Base-by-base conservation (phyloP, 345 rosid species). In the Ricinus communis region DNA sequence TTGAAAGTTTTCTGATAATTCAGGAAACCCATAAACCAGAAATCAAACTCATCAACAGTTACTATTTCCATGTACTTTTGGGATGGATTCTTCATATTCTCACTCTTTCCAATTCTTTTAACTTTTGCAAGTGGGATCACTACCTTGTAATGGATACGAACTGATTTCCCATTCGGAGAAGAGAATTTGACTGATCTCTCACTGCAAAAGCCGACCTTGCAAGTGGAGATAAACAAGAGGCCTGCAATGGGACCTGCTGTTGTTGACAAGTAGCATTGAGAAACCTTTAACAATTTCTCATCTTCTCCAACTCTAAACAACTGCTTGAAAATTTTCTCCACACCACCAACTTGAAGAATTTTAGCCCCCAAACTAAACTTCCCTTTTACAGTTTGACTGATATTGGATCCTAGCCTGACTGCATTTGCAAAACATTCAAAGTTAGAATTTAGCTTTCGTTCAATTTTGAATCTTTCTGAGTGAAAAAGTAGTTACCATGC, bases 241-340 rank as follows among this genome's bases (percentile, higher is more conserved):
- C 87, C 90, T 2, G 82, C 85, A 28, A 84, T 80, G 0, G 85
- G 90, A 47, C 90, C 90, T 2, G 76, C 66, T 40, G 86, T 70
- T 12, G 87, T 86, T 41, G 85, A 84, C 54, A 84, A 36, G 68
- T 83, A 84, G 66, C 90, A 84, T 36, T 82, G 90, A 13, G 70
- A 78, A 25, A 77, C 87, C 74, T 75, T 84, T 53, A 82, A 36
- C 71, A 86, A 78, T 61, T 70, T 84, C 59, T 86, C 87, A 8
- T 71, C 85, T 59, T 79, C 84, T 27, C 53, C 18, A 18, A 79
- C 80, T 50, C 28, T 72, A 70, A 84, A 86, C 1, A 82, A 64
- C 50, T 77, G 68, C 80, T 68, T 79, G 79, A 82, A 84, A 49
- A 80, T 71, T 77, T 79, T 86, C 65, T 73, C 71, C 51, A 82